A percentile compares a stretch with the other conserved stretches of the same genome.
Conservation (phyloP, 2,329 filamentous ascomycete species). For the Xylaria sp. region DNA sequence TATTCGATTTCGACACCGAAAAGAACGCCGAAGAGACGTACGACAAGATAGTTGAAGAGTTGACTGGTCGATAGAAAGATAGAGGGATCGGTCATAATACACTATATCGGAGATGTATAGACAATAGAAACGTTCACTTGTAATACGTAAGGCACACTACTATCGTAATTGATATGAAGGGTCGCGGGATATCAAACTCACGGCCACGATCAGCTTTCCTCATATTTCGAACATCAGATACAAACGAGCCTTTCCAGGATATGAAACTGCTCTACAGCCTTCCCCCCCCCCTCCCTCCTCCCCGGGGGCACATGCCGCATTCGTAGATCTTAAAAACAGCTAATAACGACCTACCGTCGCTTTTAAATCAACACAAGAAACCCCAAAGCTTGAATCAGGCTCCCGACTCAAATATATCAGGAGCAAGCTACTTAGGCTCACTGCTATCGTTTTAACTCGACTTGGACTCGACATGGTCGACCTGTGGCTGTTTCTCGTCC, state of each 20-base stretch:
- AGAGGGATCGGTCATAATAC: neutral
- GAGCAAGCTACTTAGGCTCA: conserved; percentile 11
- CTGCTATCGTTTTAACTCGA: conserved; percentile 13
- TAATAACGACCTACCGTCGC: neutral
- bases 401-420: neutral
- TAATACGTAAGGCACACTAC: neutral
- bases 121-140: too few relatives aligned
- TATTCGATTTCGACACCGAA: conserved; percentile 63
- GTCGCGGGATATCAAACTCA: too few relatives aligned
- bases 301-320: too few relatives aligned
- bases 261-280: neutral
- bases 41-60: conserved; percentile 48
- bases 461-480: conserved; percentile 39
- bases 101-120: neutral
- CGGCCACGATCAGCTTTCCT: neutral
- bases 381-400: neutral
- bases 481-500: conserved; percentile 41
- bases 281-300: neutral
- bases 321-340: neutral
- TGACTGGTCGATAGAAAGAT: conserved; percentile 37
- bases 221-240: neutral
- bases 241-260: neutral
- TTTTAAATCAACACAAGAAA: neutral
- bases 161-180: neutral
- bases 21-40: conserved; percentile 55